Base-by-base conservation (phyloP, 2,329 filamentous ascomycete genomes). In the Fusarium staphyleae region DNA sequence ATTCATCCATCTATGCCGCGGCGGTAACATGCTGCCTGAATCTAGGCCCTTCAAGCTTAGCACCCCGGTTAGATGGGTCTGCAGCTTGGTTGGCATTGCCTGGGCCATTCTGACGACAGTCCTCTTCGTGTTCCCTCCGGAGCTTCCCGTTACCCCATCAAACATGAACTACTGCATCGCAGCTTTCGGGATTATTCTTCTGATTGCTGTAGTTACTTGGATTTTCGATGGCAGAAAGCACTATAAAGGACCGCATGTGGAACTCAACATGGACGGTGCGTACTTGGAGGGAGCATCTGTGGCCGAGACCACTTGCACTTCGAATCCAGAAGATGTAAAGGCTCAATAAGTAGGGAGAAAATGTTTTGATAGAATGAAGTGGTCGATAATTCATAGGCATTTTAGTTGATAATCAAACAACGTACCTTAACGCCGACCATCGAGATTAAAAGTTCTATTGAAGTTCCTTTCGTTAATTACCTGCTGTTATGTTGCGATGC, bases 71-170 rank as follows among this genome's bases (percentile, higher is more conserved):
- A 70, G 76, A 28, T 78, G 76, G 76, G 55, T 68, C 4, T 55
- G 66, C 46, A 73, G 75, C 51, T 52, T 70, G 24, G 51, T 71
- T 22, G 88, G 88, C 5, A 78, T 92, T 39, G 75, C 76, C 0
- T 92, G 88, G 72, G 83, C 87, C 1, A 74, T 84, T 11, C 70
- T 91, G n/a, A 91, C 88, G 0, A 91, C 87, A 0, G 84, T 91
- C 1, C 78, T 92, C 1, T 91, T 91, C 72, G 79, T 91, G 15
- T 90, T 91, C 72, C 89, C 89, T 3, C 88, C 89, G 0, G 80
- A 79, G 7, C 67, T 86, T 4, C 87, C 87, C 0, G 86, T 87
- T 2, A 85, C 84, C 0, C 78, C 80, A 0, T 83, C 75, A 62
- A 90, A 83, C 73, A 91, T 91, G 88, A 92, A 81, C 66, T 81